phyloP scores from a whole-genome alignment of 208 protist species.

The Lotmaria passim region DNA sequence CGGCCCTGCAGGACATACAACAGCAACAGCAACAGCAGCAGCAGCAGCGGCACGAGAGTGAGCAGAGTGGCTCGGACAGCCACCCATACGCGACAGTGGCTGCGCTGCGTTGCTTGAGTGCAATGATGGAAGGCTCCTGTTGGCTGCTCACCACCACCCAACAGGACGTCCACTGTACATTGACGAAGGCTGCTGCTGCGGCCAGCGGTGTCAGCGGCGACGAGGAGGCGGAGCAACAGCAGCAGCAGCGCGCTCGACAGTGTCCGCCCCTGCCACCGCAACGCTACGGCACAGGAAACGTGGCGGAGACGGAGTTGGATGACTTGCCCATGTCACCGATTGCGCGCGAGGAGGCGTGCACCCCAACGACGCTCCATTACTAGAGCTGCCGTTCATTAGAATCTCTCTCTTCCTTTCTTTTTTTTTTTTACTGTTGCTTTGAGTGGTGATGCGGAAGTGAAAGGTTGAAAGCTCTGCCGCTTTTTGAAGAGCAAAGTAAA shows the following conservation, averaged over 20 bases:
- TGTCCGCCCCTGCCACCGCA: slow-evolving; percentile 5
- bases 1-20: background rate
- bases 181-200: too few relatives aligned
- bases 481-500: background rate
- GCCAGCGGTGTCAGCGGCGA: too few relatives aligned
- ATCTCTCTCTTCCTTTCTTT: too few relatives aligned
- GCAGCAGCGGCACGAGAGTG: background rate
- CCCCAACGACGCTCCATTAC: slow-evolving; percentile 35
- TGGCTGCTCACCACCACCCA: slow-evolving; percentile 38
- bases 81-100: background rate
- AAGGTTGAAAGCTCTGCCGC: too few relatives aligned
- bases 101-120: slow-evolving; percentile 34
- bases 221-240: slow-evolving; percentile 18
- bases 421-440: slow-evolving; percentile 1
- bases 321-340: slow-evolving; percentile 22
- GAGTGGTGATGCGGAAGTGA: too few relatives aligned
- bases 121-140: slow-evolving; percentile 29
- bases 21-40: slow-evolving; percentile 11
- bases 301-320: background rate
- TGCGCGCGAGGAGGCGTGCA: slow-evolving; percentile 40
- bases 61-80: background rate
- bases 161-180: slow-evolving; percentile 20
- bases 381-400: too few relatives aligned
- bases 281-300: background rate
- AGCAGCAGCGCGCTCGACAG: slow-evolving; percentile 1